phyloP scores from a whole-genome alignment of 805 yeast genomes.

The Hanseniaspora taiwanica region DNA sequence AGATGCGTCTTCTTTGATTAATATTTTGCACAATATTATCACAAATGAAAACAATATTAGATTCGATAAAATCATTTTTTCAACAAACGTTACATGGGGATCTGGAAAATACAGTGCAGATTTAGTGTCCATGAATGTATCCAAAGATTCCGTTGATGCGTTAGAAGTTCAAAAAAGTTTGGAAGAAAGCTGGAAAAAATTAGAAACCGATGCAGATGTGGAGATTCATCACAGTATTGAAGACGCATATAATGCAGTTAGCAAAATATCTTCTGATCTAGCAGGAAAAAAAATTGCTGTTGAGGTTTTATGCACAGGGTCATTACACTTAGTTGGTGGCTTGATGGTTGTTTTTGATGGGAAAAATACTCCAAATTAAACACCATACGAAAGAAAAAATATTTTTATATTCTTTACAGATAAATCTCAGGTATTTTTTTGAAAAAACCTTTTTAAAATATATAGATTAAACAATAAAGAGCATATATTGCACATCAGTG shows the following conservation, averaged over 20 bases:
- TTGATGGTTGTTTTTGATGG: slow-evolving; percentile 70
- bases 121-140: slow-evolving; percentile 72
- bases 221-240: slow-evolving; percentile 66
- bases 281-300: slow-evolving; percentile 39
- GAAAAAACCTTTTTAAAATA: background rate
- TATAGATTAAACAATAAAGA: no score
- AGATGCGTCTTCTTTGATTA: slow-evolving; percentile 57
- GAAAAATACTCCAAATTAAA: slow-evolving; percentile 6
- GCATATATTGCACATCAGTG: no score
- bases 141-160: slow-evolving; percentile 65
- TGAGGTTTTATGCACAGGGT: slow-evolving; percentile 66
- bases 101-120: slow-evolving; percentile 70
- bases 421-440: background rate
- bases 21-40: slow-evolving; percentile 35
- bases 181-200: slow-evolving; percentile 51
- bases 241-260: slow-evolving; percentile 43
- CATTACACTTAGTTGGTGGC: slow-evolving; percentile 91
- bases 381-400: background rate
- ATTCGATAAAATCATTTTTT: slow-evolving; percentile 72
- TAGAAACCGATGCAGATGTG: slow-evolving; percentile 32
- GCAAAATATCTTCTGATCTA: slow-evolving; percentile 15
- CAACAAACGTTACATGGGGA: slow-evolving; percentile 88
- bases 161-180: slow-evolving; percentile 67
- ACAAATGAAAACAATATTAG: slow-evolving; percentile 15
- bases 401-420: background rate